phyloP scores from a whole-genome alignment of 2,329 filamentous ascomycete species.

The Sclerotinia nivalis region DNA sequence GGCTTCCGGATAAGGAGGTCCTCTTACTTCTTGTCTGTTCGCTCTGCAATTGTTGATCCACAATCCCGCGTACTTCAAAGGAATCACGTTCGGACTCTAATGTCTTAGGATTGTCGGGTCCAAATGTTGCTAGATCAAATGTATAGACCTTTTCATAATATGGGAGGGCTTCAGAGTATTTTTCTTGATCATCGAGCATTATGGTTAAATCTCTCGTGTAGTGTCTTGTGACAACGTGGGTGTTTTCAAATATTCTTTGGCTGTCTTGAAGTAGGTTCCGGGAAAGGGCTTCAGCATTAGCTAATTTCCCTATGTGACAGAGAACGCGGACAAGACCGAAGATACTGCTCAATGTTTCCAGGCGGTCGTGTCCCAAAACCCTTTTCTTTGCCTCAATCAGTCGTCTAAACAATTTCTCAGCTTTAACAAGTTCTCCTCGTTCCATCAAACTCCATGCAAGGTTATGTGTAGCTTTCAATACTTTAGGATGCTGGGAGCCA shows the following conservation, averaged over 20 bases:
- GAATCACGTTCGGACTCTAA: fast-evolving
- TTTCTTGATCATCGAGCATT: background rate
- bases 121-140: fast-evolving
- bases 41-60: background rate
- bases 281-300: background rate
- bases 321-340: background rate
- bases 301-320: background rate
- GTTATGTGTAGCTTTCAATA: background rate
- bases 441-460: conserved; percentile 11
- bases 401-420: conserved; percentile 14
- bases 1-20: background rate
- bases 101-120: fast-evolving
- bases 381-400: background rate
- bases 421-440: conserved; percentile 13
- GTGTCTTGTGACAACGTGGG: fast-evolving
- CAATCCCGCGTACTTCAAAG: background rate
- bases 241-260: too few species aligned
- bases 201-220: fast-evolving
- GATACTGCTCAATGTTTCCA: fast-evolving
- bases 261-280: background rate
- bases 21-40: background rate
- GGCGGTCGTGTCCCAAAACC: background rate
- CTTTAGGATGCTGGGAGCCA: background rate
- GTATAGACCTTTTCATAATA: background rate
- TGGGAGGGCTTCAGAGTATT: background rate